Evolutionary conservation across 2,329 filamentous ascomycete species (phyloP), one percentile per base, ranked within the genome.

Genomic region (Dendryphion nanum): DNA sequence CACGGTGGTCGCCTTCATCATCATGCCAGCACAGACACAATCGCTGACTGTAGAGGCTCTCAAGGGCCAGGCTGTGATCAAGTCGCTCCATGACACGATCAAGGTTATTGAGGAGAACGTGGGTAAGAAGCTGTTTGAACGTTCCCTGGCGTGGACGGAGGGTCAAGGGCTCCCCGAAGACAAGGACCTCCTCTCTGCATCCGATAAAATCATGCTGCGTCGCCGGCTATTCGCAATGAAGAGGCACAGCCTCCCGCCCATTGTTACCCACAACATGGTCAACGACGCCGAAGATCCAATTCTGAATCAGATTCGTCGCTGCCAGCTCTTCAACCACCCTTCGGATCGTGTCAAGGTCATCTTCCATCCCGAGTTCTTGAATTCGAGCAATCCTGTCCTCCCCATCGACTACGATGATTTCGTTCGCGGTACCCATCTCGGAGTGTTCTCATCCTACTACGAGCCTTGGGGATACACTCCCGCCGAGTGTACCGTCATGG

Each of bases 391-490:
- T 70, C 91, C 93, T 0, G 90, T 98, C 2, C 76, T 98, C 21
- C 90, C 93, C 14, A 77, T 98, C 60, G 93, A 97, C 70, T 97
- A 98, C 59, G 93, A 98, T 59, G 93, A 98, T 66, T 98, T 98
- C 62, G 93, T 98, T 30, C 88, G 93, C 38, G 93, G 93, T 49
- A 97, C 91, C 28, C 91, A 98, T 68, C 73, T 98, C 61, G 93
- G 93, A 57, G 82, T 98, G 40, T 98, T 98, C 71, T 78, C 91
- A 17, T 97, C 93, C 3, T 97, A 97, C 78, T 98, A 98, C 67
- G 93, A 98, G 72, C 93, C 93, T 6, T 98, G 93, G 93, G 93
- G 93, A 31, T 98, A 98, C 70, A 98, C 93, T 2, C 93, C 91
- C 0, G 91, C 93, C 36, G 93, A 97, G 68, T 98, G 93, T 69